phyloP scores from a whole-genome alignment of 23 red algal genomes.

The Chondrus crispus region DNA sequence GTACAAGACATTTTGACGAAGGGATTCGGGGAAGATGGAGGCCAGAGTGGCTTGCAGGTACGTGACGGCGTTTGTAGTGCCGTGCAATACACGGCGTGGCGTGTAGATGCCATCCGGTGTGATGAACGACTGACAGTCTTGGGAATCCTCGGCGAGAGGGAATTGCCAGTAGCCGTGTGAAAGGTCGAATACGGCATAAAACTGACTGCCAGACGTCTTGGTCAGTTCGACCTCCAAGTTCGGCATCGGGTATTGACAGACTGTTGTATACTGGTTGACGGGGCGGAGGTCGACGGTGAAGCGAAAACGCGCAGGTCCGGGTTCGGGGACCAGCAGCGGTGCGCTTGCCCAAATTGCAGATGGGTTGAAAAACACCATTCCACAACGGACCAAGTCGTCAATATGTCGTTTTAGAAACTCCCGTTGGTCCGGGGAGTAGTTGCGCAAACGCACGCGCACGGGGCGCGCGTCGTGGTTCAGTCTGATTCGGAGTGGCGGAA shows the following conservation, averaged over 20 bases:
- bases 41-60: neutral
- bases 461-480: neutral
- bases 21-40: neutral
- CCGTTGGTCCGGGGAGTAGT: slow-evolving; percentile 14
- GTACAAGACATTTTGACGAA: no score
- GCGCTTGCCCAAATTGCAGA: slow-evolving; percentile 9
- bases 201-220: neutral
- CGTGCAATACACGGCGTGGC: slow-evolving; percentile 8
- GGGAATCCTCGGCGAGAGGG: neutral
- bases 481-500: slow-evolving; percentile 5
- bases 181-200: slow-evolving; percentile 2
- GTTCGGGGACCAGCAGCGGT: slow-evolving; percentile 26
- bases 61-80: slow-evolving; percentile 22
- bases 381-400: neutral
- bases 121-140: slow-evolving; percentile 29
- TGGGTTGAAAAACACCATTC: neutral
- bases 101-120: slow-evolving; percentile 25
- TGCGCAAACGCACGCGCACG: slow-evolving; percentile 3
- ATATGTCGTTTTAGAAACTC: neutral
- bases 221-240: slow-evolving; percentile 10
- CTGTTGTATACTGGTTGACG: slow-evolving; percentile 30
- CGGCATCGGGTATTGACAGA: slow-evolving; percentile 26
- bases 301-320: neutral
- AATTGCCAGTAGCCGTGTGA: slow-evolving; percentile 38
- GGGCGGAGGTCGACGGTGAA: slow-evolving; percentile 37